phyloP scores from a whole-genome alignment of 169 alveolate species.

The Neospora caninum region DNA sequence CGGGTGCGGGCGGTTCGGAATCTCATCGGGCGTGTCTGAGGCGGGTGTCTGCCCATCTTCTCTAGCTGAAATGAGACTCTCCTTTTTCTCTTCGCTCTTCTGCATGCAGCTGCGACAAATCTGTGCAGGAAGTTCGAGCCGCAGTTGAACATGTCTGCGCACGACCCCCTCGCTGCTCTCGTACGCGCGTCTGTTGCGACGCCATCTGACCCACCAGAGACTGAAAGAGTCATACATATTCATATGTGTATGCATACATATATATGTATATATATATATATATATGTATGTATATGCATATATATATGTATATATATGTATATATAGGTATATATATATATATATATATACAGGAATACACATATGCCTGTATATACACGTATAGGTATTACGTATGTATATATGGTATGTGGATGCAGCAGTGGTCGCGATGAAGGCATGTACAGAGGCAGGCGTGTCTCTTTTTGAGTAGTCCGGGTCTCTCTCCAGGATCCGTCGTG shows the following conservation, averaged over 20 bases:
- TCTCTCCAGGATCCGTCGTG: too few relatives aligned
- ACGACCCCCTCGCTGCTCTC: constrained; percentile 77
- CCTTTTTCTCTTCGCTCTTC: background rate
- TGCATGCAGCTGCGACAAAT: constrained; percentile 38
- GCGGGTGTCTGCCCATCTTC: too few relatives aligned
- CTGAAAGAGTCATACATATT: background rate
- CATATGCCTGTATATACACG: too few relatives aligned
- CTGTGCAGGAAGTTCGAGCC: constrained; percentile 56
- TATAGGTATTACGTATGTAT: too few relatives aligned
- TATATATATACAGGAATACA: background rate
- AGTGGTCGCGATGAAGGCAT: too few relatives aligned
- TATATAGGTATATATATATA: background rate
- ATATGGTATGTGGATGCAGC: too few relatives aligned
- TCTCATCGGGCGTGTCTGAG: too few relatives aligned
- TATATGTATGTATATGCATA: background rate
- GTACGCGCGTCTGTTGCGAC: background rate
- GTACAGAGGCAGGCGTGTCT: too few relatives aligned
- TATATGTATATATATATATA: background rate
- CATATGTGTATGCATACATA: background rate
- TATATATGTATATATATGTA: background rate
- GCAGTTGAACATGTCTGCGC: constrained; percentile 75
- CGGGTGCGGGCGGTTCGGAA: too few relatives aligned
- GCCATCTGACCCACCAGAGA: background rate
- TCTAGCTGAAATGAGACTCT: too few relatives aligned
- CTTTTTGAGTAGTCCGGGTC: too few relatives aligned